Conservation (phyloP, 2,329 filamentous ascomycete genomes). For the Colletotrichum eremochloae region DNA sequence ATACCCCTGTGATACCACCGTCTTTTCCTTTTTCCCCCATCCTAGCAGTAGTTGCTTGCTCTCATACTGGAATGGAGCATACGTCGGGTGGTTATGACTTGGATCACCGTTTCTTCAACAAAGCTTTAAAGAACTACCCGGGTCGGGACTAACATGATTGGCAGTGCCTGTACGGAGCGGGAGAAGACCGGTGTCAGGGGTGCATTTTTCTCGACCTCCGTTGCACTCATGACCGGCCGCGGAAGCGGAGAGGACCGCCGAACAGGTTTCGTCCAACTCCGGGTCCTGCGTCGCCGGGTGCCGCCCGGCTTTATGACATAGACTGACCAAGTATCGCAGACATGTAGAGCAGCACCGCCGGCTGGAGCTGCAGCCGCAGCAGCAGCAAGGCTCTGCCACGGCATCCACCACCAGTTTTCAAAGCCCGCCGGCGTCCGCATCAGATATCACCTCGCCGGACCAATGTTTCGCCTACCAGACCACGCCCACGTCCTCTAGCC, state of each 20-base stretch:
- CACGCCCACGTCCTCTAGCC: slow-evolving; percentile 17
- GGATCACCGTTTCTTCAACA: not conserved
- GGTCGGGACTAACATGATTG: slow-evolving; percentile 8
- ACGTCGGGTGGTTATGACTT: not conserved
- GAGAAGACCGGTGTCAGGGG: slow-evolving; percentile 42
- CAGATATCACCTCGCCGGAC: slow-evolving; percentile 31
- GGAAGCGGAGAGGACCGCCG: slow-evolving; percentile 47
- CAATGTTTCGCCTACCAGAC: slow-evolving; percentile 24
- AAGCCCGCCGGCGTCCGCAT: slow-evolving; percentile 21
- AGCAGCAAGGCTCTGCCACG: not conserved
- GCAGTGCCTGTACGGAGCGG: slow-evolving; percentile 43
- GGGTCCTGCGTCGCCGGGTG: not conserved
- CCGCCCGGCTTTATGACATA: not conserved
- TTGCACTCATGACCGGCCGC: slow-evolving; percentile 48
- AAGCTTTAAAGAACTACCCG: too few species aligned
- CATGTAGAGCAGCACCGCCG: slow-evolving; percentile 21
- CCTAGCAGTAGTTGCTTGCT: not conserved
- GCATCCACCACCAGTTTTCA: not conserved
- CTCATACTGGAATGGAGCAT: too few species aligned
- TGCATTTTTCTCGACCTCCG: slow-evolving; percentile 46
- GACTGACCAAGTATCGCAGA: slow-evolving; percentile 24
- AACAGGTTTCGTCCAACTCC: slow-evolving; percentile 44
- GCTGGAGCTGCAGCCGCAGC: not conserved
- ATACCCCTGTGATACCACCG: too few species aligned
- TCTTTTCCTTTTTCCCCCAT: too few species aligned